Evolutionary conservation across 805 yeast genomes (phyloP), one percentile per base, ranked within the genome.

Genomic region (Saccharomycopsis amapae): DNA sequence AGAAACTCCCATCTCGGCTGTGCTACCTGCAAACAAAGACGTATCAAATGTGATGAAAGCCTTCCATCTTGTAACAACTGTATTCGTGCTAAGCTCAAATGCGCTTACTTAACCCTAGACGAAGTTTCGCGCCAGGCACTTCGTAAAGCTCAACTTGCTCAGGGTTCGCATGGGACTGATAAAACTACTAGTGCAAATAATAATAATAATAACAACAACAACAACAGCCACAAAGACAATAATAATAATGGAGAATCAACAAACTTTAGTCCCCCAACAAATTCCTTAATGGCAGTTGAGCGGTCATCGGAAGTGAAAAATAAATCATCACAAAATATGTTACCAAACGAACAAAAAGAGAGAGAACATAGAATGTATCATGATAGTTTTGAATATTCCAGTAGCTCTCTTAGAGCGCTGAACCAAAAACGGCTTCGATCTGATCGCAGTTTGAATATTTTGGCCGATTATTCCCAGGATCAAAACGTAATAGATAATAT

Each of bases 1-100:
- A 67, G 80, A 48, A 81, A 81, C 62, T 79, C 85, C 5, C 87
- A 81, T 56, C 58, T 75, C 43, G 90, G 93, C n/a, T 83, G 93
- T 62, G 78, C 76, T 2, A 77, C 79, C 18, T 79, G 85, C 60
- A 78, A 79, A 55, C 65, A 69, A 40, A 68, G 85, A 34, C 66
- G 82, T 33, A 75, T 79, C 57, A 79, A 79, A 54, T 79, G 85
- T 59, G 83, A 79, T 59, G 85, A 79, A 58, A 63, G 65, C 25
- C 64, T 75, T n/a, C 85, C 84, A 2, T 62, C 65, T 41, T 79
- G 86, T 55, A 60, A 62, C 42, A 78, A 77, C 55, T 79, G 85
- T 57, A 53, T 63, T 26, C 66, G 73, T 52, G 66, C 68, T 44
- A 68, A 70, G 44, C 60, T 71, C 18, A 59, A 60, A 15, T 76